A percentile compares a stretch with the other conserved stretches of the same genome.
These are phyloP conservation scores for Penicillium sp. DNA, from an alignment of 2,329 filamentous ascomycete species.

Conservation along the genomic window DNA sequence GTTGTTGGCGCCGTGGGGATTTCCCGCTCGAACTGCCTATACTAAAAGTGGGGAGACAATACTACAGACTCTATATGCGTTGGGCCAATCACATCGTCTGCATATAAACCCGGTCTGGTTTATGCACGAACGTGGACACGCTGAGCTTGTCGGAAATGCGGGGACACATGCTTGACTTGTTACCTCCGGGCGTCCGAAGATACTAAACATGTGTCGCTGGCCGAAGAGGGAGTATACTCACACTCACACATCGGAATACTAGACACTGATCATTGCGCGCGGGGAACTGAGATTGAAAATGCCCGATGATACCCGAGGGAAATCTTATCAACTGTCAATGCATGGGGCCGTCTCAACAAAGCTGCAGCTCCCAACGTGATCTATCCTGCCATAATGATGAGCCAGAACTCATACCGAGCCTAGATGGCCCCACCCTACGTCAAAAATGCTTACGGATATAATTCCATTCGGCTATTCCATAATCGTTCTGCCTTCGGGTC, in stretches of 20 bases:
- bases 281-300: not conserved
- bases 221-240: no score
- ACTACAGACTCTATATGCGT: not conserved
- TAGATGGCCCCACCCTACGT: not conserved
- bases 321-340: not conserved
- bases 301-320: slow-evolving; percentile 11
- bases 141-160: slow-evolving; percentile 14
- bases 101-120: not conserved
- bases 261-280: no score
- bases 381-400: not conserved
- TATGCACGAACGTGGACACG: slow-evolving; percentile 3
- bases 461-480: slow-evolving; percentile 19
- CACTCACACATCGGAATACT: no score
- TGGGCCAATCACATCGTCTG: slow-evolving; percentile 12
- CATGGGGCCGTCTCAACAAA: not conserved
- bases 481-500: slow-evolving; percentile 14
- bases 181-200: no score
- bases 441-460: not conserved
- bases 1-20: not conserved
- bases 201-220: no score
- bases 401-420: not conserved
- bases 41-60: not conserved
- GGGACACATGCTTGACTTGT: slow-evolving; percentile 2
- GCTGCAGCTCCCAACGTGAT: not conserved
- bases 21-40: not conserved